Base-by-base conservation (phyloP, 1,139 yeast genomes). In the Debaryomyces fabryi region DNA sequence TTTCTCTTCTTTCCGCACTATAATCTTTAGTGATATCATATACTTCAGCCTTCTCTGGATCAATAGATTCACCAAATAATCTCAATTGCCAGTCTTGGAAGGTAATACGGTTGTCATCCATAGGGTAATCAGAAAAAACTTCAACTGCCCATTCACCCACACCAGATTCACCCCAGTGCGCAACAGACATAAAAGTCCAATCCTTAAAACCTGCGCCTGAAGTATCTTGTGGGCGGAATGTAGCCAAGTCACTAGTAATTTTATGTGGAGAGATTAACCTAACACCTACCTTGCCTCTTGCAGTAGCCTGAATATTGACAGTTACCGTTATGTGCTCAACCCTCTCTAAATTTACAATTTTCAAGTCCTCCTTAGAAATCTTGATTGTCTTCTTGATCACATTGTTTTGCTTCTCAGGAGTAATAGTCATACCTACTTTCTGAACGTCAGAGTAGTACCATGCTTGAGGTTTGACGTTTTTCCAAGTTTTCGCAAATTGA, bases 181-280 rank as follows among this genome's bases (percentile, higher is more conserved):
- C 98, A 20, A 95, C 98, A n/a, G 95, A 82, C 91, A 92, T 90
- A 62, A 93, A 93, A 1, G 91, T 88, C 99, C 99, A 95, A 55
- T 86, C 76, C 8, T 63, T 60, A 56, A 89, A 87, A 0, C 97
- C 97, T 1, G 64, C 72, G 2, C 59, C 57, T 4, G 83, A 74
- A 3, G 52, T 56, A 65, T 95, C 99, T 18, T 67, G 57, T 4
- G 67, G 67, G 57, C 99, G 80, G 36, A 77, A 77, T n/a, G 85
- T 81, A 1, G 96, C 96, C 53, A 95, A 74, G 44, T 84, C 80
- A 34, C 97, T 89, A 10, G 72, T 71, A 25, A 87, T 76, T 0
- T 96, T 96, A 33, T 68, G 62, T 4, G 99, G 99, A 2, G 96
- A 87, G 6, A 72, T 70, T 48, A 95, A 74, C 50, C 79, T 78